Percentiles rank a stretch among this genome's conserved stretches.
Conservation (phyloP, 2,329 filamentous ascomycete genomes). For the Neopestalotiopsis sp. region DNA sequence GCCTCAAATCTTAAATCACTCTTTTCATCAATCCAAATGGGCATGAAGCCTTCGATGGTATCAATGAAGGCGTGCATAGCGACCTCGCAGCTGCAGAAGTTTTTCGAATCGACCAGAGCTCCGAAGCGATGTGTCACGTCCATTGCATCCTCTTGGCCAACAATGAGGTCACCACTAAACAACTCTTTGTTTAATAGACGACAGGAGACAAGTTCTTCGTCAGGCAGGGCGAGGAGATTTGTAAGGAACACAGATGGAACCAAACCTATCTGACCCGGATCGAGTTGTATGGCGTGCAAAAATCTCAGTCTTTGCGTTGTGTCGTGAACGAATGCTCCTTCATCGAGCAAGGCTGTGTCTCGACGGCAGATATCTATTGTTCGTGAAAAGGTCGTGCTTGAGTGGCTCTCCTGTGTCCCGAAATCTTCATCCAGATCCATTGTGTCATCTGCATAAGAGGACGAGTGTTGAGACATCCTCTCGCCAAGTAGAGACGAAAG, state of each 20-base stretch:
- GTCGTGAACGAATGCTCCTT: conserved; percentile 53
- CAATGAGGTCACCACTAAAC: conserved; percentile 58
- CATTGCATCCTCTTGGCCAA: conserved; percentile 51
- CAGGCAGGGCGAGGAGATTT: conserved; percentile 51
- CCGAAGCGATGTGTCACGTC: conserved; percentile 58
- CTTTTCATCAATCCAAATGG: conserved; percentile 66
- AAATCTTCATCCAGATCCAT: conserved; percentile 75
- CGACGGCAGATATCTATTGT: conserved; percentile 51
- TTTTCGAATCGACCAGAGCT: conserved; percentile 57
- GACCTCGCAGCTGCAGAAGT: conserved; percentile 76
- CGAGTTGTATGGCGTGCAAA: conserved; percentile 47
- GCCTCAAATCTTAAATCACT: conserved; percentile 69
- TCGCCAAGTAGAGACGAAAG: conserved; percentile 43
- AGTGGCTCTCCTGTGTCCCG: conserved; percentile 62
- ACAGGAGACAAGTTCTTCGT: conserved; percentile 61
- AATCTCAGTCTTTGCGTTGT: conserved; percentile 52
- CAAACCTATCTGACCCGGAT: conserved; percentile 51
- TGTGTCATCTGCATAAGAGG: conserved; percentile 49
- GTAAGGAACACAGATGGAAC: conserved; percentile 58
- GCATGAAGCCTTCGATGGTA: conserved; percentile 67
- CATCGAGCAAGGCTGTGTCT: conserved; percentile 48
- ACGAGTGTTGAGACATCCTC: conserved; percentile 38
- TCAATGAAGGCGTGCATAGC: conserved; percentile 72
- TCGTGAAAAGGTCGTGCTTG: conserved; percentile 41
- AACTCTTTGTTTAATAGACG: conserved; percentile 56